Evolutionary conservation across 2,329 filamentous ascomycete species (phyloP), one percentile per base, ranked within the genome.

Genomic region (Cladophialophora exuberans): DNA sequence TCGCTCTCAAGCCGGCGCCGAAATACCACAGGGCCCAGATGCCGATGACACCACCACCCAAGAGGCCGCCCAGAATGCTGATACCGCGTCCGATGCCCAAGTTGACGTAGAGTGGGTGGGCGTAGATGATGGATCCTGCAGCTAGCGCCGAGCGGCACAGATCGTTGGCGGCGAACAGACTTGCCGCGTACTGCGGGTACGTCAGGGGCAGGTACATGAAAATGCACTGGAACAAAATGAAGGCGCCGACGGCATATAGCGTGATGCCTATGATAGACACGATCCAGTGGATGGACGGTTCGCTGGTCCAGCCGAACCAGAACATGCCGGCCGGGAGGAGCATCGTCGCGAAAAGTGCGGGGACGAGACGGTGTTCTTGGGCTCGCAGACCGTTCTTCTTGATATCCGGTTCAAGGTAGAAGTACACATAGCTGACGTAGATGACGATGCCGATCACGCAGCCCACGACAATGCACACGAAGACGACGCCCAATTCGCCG

Each of bases 11-110:
- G 45, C 66, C 73, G 20, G 76, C 79, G 2, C 83, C 83, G 56
- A 72, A 83, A 60, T 79, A 80, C 69, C 79, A 87, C 54, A 87
- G 70, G 36, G 77, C 68, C 72, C 78, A 85, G 39, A 88, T 82
- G 11, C 83, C 83, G n/a, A 79, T 59, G 57, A 83, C 66, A 45
- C 73, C 60, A 22, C 54, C 73, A 7, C 66, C 64, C 46, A 64
- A 64, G 50, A 72, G 50, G 1, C 72, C 75, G 63, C 39, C 75
- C 57, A 66, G 63, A 31, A 69, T 65, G 65, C 59, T 67, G 4
- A 66, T 60, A 28, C 70, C 70, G n/a, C 57, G 55, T 1, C 63
- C 67, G 20, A 72, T 64, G n/a, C 70, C 70, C 18, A 73, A 54
- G 26, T 71, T 72, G 26, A 64, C 54, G 49, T 67, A 73, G 10